phyloP scores from a whole-genome alignment of 441 rosid genomes.

The Gossypium gossypioides region DNA sequence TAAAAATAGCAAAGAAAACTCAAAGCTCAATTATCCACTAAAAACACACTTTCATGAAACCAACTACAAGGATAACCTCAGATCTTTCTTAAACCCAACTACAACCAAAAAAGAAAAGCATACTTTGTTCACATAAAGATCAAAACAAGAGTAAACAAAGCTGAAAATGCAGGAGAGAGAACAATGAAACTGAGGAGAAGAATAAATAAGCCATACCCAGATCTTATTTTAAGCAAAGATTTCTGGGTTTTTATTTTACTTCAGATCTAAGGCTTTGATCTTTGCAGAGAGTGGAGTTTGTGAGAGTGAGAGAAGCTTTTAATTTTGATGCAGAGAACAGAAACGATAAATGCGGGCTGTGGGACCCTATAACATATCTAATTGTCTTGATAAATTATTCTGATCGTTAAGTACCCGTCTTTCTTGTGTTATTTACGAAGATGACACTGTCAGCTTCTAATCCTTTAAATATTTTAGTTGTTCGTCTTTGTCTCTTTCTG shows the following conservation, averaged over 20 bases:
- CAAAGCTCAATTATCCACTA: not conserved
- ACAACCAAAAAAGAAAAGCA: not conserved
- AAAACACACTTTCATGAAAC: not conserved
- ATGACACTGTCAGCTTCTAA: slow-evolving; percentile 1
- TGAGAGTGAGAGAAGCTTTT: slow-evolving; percentile 7
- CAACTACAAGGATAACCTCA: not conserved
- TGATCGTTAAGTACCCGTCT: not conserved
- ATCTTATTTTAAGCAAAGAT: slow-evolving; percentile 1
- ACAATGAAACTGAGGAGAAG: not conserved
- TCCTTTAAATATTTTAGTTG: not conserved
- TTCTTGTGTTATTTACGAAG: slow-evolving; percentile 1
- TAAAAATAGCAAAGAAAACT: not conserved
- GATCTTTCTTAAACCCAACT: slow-evolving; percentile 1
- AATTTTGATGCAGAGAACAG: not conserved
- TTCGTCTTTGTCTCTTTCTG: not conserved
- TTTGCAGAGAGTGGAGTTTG: not conserved
- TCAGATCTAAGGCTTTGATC: slow-evolving; percentile 13
- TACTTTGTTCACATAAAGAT: not conserved
- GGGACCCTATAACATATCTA: not conserved
- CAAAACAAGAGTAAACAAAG: not conserved
- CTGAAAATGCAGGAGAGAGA: not conserved
- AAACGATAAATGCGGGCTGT: not conserved
- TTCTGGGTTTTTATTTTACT: not conserved
- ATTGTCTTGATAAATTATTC: not conserved
- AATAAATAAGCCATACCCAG: not conserved